Base-by-base conservation (phyloP, 1,284 basidiomycete genomes). In the Grifola frondosa region DNA sequence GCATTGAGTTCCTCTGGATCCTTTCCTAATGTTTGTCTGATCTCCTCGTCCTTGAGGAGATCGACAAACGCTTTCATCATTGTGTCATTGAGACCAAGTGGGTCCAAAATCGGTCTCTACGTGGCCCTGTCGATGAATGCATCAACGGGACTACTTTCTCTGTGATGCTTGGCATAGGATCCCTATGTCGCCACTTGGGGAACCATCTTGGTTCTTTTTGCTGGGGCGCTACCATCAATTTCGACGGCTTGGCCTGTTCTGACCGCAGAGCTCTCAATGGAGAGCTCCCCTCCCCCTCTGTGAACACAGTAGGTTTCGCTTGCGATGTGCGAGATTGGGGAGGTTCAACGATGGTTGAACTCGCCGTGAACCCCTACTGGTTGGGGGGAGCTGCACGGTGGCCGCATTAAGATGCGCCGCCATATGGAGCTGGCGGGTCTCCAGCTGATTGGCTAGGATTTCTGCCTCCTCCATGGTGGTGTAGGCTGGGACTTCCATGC, bases 281-380 rank as follows among this genome's bases (percentile, higher is more conserved):
- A n/a, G n/a, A 24, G 20, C 30, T 35, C 30, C 29, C 41, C 26
- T 43, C 46, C 34, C 46, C 42, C 36, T 23, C 42, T 23, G 29
- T 32, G 16, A 32, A 44, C 37, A 16, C 32, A 6, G 5, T 5
- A 3, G 16, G 4, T 10, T 22, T 12, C 34, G 21, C 33, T 19
- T 26, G 29, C n/a, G n/a, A n/a, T n/a, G n/a, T n/a, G 30, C 39
- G 42, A 22, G 42, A 32, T 13, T 44, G 47, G 36, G 42, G 42
- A 42, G 47, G 33, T 11, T 30, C 35, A 33, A 34, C 29, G 5
- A 11, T 20, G 23, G 30, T 22, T 15, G 22, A 23, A 15, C 23
- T 22, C 38, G 30, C 42, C 26, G 30, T 23, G 34, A 19, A 6
- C 10, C 17, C 20, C 37, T 48, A 44, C 1, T 20, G 11, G 8